These are phyloP conservation scores for Strigomonas galati DNA, from an alignment of 208 protist species.

Conservation along the genomic window DNA sequence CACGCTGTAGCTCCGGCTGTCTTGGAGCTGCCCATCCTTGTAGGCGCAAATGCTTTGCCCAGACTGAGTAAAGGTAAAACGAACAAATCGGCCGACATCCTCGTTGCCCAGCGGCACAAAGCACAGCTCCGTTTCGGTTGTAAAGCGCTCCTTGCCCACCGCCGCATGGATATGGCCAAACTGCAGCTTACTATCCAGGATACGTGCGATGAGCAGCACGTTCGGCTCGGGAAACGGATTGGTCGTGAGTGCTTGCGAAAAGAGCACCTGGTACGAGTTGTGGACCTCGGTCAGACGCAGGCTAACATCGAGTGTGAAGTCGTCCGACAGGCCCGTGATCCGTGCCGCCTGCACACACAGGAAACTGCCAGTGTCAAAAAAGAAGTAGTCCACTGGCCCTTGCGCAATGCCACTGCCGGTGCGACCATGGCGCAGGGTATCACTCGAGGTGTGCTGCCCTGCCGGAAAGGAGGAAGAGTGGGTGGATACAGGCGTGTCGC, in stretches of 20 bases:
- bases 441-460: background rate
- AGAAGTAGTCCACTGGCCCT: background rate
- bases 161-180: slow-evolving; percentile 50
- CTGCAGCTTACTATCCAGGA: slow-evolving; percentile 38
- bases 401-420: background rate
- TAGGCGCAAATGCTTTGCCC: slow-evolving; percentile 54
- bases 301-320: slow-evolving; percentile 72
- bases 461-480: slow-evolving; percentile 3
- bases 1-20: slow-evolving; percentile 28
- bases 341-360: slow-evolving; percentile 38
- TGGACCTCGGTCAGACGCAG: slow-evolving; percentile 51
- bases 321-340: slow-evolving; percentile 38
- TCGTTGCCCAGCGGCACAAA: slow-evolving; percentile 10
- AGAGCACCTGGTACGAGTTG: slow-evolving; percentile 57
- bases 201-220: slow-evolving; percentile 36
- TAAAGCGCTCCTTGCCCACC: slow-evolving; percentile 14
- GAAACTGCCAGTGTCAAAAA: slow-evolving; percentile 33
- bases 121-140: background rate
- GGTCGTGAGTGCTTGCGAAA: slow-evolving; percentile 45
- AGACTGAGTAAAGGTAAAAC: slow-evolving; percentile 74
- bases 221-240: background rate
- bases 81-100: slow-evolving; percentile 51
- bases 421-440: background rate
- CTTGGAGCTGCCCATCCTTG: slow-evolving; percentile 50
- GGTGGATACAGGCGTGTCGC: background rate